Evolutionary conservation across 1,139 yeast species (phyloP), one percentile per base, ranked within the genome.

Genomic region (Kurtzmaniella quercitrusa): DNA sequence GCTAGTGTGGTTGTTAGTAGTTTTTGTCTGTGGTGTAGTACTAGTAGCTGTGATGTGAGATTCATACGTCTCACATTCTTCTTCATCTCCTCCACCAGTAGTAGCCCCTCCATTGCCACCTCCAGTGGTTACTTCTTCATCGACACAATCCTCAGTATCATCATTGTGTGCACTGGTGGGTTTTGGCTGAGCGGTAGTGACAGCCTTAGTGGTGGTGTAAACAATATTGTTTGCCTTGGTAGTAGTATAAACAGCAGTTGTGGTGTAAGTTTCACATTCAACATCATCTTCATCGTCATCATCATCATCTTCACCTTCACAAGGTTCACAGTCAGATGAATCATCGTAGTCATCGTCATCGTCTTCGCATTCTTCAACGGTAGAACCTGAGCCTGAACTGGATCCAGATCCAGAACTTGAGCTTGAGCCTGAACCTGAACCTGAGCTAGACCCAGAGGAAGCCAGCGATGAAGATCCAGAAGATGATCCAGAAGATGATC

Each of bases 291-390:
- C 43, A 15, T 25, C 34, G 8, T 45, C 45, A 11, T 38, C 42
- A 23, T 45, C 36, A 50, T 42, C 42, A 25, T 38, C 40, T n/a
- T 45, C 47, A 8, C 34, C 44, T 11, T 43, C 46, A 34, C 39
- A 25, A 11, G 40, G 42, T 19, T 21, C 41, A 38, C 42, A 38
- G 34, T 45, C 45, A 8, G 46, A 48, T 8, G 43, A 50, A 40
- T 47, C 51, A 39, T 41, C 53, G 18, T 53, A 48, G 27, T 41
- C 46, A 14, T 41, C 42, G n/a, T 46, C 48, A 31, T 37, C 43
- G 29, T 19, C 29, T 7, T 38, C 47, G 11, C 47, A 42, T 25
- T 45, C 53, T 15, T 25, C 18, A 14, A 25, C 43, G 14, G 40
- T 15, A n/a, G 40, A 34, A 5, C 40, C 43, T 16, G 43, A 37